Base-by-base conservation (phyloP, 1,139 yeast species). In the Taiozyma onychis region DNA sequence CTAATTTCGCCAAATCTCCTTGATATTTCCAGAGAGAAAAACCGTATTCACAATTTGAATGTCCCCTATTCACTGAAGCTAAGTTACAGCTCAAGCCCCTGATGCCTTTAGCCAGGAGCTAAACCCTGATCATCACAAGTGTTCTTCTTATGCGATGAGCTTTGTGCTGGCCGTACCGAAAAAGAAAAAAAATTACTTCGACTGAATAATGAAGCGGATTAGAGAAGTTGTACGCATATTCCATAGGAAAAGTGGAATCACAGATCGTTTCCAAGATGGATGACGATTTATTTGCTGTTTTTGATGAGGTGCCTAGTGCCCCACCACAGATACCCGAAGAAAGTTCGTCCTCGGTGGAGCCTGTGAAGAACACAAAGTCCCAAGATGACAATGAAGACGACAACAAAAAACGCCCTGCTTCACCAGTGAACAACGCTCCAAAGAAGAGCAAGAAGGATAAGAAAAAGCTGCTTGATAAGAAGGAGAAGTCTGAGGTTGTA, bases 261-360 rank as follows among this genome's bases (percentile, higher is more conserved):
- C 26, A 24, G 18, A 18, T 37, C 41, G 14, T 14, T 18, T 18
- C 13, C 7, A 14, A 39, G 13, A 48, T 47, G 52, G 65, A 62
- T 61, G 81, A 81, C 63, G 88, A 83, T 59, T 74, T 85, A 54
- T 85, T 85, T 62, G 87, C 77, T 56, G 89, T 85, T 52, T 85
- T 85, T 63, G 77, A 78, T 48, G 90, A 84, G 66, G 68, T 63
- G n/a, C 72, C 73, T 2, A 69, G 68, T 13, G 73, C 68, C 10
- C 76, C 79, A 14, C 70, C 73, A 11, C 62, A 49, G 41, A 18
- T 48, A 11, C 61, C 54, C 11, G 50, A 52, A 21, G 50, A 51
- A 22, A 54, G 48, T 44, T 51, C 44, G 34, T 46, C 50, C 27
- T 50, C 44, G 28, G 56, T 51, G 44, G 54, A 58, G 18, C 55